Evolutionary conservation across 805 yeast genomes (phyloP), one percentile per base, ranked within the genome.

Genomic region (Cephaloascus albidus): DNA sequence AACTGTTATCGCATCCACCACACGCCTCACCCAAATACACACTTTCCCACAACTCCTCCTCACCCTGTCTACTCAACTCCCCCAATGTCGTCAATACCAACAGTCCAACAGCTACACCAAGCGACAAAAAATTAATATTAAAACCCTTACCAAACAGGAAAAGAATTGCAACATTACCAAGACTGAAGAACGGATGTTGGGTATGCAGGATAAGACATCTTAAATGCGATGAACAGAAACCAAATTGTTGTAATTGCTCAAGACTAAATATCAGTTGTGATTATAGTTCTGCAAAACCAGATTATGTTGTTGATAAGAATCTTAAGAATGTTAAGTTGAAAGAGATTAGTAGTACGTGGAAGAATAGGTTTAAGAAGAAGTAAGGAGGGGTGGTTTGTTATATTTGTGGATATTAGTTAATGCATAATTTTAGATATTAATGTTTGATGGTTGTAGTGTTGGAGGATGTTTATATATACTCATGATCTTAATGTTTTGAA

Each of bases 161-260:
- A 20, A 18, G 36, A n/a, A 20, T 34, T 15, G 36, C 36, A 12
- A 34, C 23, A 14, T 34, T 63, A 41, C 70, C 69, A 2, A 49
- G 72, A 36, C 62, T 69, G 3, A 63, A 63, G 42, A 59, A 53
- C 27, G 72, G 72, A 4, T 66, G 72, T 43, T 66, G 72, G 72
- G 63, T 66, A 39, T 66, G 72, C 43, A 51, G 72, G 40, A 66
- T 66, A 42, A 64, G 65, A 44, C 72, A 66, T 45, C 54, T 66
- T 41, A 66, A 66, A 44, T 66, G 72, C 46, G 70, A 66, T 43
- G 72, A 66, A 42, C 36, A 30, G 10, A 55, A 59, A 40, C 72
- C 72, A 0, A 40, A 45, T 4, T 66, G 72, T 45, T 42, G 58
- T 20, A 54, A 59, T 37, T 66, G 72, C 48, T 37, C 43, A 12